Evolutionary conservation across 108 stramenopile species (phyloP).

Genomic region (Aureococcus anophagefferens): DNA sequence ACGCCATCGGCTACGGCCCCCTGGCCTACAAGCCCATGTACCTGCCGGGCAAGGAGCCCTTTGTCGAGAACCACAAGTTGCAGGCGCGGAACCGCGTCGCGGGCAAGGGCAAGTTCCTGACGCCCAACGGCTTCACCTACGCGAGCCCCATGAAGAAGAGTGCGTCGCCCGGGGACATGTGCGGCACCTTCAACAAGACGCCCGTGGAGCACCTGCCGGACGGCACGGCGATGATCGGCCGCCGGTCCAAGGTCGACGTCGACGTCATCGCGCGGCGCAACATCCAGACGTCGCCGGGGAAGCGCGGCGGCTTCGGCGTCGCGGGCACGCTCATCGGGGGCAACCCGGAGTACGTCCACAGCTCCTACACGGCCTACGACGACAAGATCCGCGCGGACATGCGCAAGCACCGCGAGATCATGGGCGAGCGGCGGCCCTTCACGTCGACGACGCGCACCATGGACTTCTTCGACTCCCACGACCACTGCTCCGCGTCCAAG

Average conservation of each 20-base stretch:
- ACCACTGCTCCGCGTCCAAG: too few relatives aligned
- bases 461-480: neutral
- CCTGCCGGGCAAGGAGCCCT: neutral
- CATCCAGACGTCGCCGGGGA: neutral
- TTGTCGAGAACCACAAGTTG: neutral
- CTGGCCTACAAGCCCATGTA: neutral
- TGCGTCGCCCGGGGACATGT: too few relatives aligned
- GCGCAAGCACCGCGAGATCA: neutral
- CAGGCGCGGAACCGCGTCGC: neutral
- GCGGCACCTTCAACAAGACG: neutral
- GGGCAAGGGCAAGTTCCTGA: neutral
- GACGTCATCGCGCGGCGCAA: neutral
- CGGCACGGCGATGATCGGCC: too few relatives aligned
- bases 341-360: neutral
- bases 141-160: neutral
- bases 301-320: neutral
- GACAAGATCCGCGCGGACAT: neutral
- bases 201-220: too few relatives aligned
- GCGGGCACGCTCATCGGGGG: neutral
- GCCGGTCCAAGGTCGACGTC: too few relatives aligned
- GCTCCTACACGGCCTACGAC: neutral
- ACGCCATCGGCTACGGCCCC: neutral
- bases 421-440: neutral
- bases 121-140: neutral
- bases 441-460: neutral